Conservation (phyloP, 225 moss, liverwort and hornwort genomes). For the Neckera pumila region DNA sequence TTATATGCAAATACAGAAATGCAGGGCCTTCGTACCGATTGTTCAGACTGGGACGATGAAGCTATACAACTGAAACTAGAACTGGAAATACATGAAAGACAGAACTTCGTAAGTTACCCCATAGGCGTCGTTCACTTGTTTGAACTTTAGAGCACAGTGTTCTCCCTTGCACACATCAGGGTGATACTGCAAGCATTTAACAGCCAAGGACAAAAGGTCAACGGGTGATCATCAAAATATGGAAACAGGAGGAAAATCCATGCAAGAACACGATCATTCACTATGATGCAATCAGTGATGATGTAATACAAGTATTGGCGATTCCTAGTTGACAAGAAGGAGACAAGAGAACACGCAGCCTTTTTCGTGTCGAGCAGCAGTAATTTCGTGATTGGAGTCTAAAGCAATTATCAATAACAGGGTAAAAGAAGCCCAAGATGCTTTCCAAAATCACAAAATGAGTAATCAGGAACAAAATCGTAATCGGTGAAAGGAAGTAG, state of each 20-base stretch:
- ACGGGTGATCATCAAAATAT: neutral
- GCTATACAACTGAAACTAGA: neutral
- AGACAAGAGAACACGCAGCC: neutral
- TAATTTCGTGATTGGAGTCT: neutral
- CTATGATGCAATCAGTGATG: neutral
- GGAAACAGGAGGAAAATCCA: neutral
- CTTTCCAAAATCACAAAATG: neutral
- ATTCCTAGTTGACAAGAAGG: neutral
- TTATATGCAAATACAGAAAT: neutral
- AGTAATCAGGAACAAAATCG: neutral
- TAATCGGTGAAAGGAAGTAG: neutral
- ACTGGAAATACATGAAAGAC: neutral
- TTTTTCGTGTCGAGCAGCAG: neutral
- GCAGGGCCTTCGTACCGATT: neutral
- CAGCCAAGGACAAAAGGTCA: neutral
- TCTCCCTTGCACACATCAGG: conserved; percentile 79
- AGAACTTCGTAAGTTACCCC: conserved; percentile 25
- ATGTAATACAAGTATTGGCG: neutral
- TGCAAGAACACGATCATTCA: neutral
- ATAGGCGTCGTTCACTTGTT: conserved; percentile 57
- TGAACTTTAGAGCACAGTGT: conserved; percentile 33
- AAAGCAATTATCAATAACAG: neutral
- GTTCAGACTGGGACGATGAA: neutral
- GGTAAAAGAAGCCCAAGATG: neutral
- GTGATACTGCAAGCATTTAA: conserved; percentile 46